Evolutionary conservation across 1,139 yeast species (phyloP), one percentile per base, ranked within the genome.

Genomic region (Pichiaceae sp.): DNA sequence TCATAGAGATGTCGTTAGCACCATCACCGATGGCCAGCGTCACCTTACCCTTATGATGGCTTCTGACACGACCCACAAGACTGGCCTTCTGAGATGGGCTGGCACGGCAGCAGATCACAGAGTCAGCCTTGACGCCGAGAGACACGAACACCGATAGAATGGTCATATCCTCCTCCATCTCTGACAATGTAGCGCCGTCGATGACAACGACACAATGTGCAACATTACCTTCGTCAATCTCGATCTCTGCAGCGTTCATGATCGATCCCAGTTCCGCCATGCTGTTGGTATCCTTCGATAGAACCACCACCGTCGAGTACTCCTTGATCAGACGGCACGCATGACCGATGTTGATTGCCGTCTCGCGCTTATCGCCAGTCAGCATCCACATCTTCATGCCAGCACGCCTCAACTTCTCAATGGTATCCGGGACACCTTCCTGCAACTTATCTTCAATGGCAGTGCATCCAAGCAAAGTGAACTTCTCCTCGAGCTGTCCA

Each of bases 11-110:
- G 59, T 91, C 99, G 55, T 91, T 91, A 1, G 99, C 98, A 49
- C 99, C 99, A 62, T 91, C 99, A n/a, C 98, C 99, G 54, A 93
- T 85, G 0, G 98, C 98, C 42, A 93, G 67, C 0, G 96, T 86
- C 5, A 91, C 96, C 21, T 84, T 68, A 7, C 65, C 63, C 37
- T 69, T 76, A 46, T 80, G 72, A 43, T 81, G 63, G 21, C 68
- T 64, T 37, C 97, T 70, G 14, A 93, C 86, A 18, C 80, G 72
- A 27, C 75, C 62, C 2, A 91, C 97, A 85, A 93, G 80, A 29
- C 74, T 68, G 0, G 97, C 96, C 60, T 91, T 91, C 57, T 91
- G 99, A 0, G 96, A 79, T 0, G 99, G 99, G 15, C 95, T 82
- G 0, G 97, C 97, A 44, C 99, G 75, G 57, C 98, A 93, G 54